Evolutionary conservation across 805 yeast species (phyloP).

Genomic region (Candida coquimbonensis): DNA sequence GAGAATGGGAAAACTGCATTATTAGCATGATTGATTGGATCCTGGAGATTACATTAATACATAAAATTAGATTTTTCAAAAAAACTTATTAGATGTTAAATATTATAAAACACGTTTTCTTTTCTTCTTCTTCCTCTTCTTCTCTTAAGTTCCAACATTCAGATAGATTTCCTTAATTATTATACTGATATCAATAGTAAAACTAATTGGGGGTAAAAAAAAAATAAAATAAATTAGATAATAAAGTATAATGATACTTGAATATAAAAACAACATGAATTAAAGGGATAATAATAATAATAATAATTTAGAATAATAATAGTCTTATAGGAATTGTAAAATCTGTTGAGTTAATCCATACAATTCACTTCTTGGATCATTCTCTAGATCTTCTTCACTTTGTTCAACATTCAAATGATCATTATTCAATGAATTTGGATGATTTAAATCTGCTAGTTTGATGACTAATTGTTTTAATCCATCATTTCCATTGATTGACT

Average conservation of each 20-base stretch:
- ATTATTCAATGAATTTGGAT: slow-evolving; percentile 11
- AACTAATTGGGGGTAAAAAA: neutral
- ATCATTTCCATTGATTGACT: slow-evolving; percentile 35
- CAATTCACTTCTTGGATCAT: slow-evolving; percentile 55
- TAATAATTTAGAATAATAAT: neutral
- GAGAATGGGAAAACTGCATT: slow-evolving; percentile 2
- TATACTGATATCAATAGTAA: too few species aligned
- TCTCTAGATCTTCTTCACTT: slow-evolving; percentile 31
- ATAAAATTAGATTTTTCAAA: too few species aligned
- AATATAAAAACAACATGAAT: neutral
- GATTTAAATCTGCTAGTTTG: slow-evolving; percentile 33
- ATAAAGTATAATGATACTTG: too few species aligned
- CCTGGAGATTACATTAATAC: too few species aligned
- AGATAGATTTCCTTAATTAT: too few species aligned
- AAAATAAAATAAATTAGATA: too few species aligned
- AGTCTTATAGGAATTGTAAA: slow-evolving; percentile 33
- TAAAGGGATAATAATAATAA: neutral
- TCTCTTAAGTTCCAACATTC: too few species aligned
- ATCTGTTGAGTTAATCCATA: slow-evolving; percentile 64
- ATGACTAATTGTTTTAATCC: slow-evolving; percentile 45
- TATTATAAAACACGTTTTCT: too few species aligned
- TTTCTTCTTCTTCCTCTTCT: too few species aligned
- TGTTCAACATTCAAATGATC: slow-evolving; percentile 29
- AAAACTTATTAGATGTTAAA: too few species aligned
- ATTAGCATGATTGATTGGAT: neutral